Percentiles rank a stretch among this genome's conserved stretches.
Evolutionary conservation across 108 stramenopile species (phyloP).

Genomic region (Cyclostephanos invisitatus): DNA sequence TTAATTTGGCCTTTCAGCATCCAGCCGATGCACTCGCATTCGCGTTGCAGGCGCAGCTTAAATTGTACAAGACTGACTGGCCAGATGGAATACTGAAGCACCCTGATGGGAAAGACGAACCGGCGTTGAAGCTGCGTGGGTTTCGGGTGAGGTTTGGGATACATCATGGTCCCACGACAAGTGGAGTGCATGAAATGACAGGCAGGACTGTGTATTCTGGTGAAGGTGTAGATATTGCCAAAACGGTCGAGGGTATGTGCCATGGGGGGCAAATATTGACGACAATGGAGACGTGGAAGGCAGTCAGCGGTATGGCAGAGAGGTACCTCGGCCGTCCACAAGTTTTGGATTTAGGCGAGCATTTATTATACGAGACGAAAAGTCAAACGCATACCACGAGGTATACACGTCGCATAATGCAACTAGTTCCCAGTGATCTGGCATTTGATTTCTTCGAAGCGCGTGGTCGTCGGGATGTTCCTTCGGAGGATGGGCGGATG

Average conservation of each 20-base stretch:
- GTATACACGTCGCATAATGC: constrained; percentile 24
- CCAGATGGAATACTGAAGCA: constrained; percentile 34
- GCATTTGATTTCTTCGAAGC: constrained; percentile 37
- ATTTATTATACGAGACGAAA: constrained; percentile 31
- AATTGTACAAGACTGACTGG: constrained; percentile 41
- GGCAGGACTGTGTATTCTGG: constrained; percentile 36
- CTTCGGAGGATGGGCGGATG: not conserved
- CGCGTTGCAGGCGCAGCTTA: constrained; percentile 32
- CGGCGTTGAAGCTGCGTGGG: constrained; percentile 29
- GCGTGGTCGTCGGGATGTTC: constrained; percentile 21
- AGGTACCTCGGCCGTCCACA: constrained; percentile 35
- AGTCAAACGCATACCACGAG: not conserved
- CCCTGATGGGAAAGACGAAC: constrained; percentile 32
- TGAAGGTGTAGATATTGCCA: constrained; percentile 39
- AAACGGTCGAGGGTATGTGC: constrained; percentile 34
- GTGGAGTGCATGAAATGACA: constrained; percentile 27
- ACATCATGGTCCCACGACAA: constrained; percentile 20
- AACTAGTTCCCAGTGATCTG: constrained; percentile 30
- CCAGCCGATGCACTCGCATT: constrained; percentile 46
- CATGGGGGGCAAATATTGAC: constrained; percentile 51
- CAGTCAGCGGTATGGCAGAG: constrained; percentile 27
- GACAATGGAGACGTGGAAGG: constrained; percentile 40
- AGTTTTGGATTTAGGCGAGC: constrained; percentile 41
- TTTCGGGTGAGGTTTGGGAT: constrained; percentile 34
- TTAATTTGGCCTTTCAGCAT: constrained; percentile 42